phyloP scores from a whole-genome alignment of 495 filamentous ascomycete species.

The Thermochaetoides thermophila region DNA sequence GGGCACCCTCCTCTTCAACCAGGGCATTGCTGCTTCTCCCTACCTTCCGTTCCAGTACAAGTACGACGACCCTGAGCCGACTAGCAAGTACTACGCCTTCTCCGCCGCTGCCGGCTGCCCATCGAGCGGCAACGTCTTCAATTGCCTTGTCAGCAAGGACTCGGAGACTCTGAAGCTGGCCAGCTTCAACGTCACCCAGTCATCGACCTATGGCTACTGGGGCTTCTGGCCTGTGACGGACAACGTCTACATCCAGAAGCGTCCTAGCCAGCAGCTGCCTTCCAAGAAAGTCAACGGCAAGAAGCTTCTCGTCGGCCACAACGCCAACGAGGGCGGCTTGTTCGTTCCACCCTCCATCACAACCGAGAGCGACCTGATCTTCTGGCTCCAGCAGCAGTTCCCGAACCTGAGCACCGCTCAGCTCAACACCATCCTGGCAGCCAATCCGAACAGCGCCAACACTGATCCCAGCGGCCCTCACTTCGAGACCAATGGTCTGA shows the following conservation, averaged over 20 bases:
- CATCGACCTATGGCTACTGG: conserved; percentile 21
- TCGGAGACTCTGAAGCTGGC: conserved; percentile 39
- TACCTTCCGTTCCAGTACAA: conserved; percentile 18
- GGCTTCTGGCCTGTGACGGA: conserved; percentile 50
- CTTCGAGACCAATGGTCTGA: conserved; percentile 17
- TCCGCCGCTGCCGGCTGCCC: conserved; percentile 36
- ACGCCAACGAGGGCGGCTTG: conserved; percentile 35
- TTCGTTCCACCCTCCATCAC: conserved; percentile 29
- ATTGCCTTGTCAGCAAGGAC: conserved; percentile 37
- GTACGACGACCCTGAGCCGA: conserved; percentile 33
- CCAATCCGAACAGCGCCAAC: conserved; percentile 13
- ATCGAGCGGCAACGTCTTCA: conserved; percentile 28
- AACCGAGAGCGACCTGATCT: conserved; percentile 31
- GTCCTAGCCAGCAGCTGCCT: conserved; percentile 36
- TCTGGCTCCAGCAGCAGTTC: conserved; percentile 31
- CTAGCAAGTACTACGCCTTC: conserved; percentile 38
- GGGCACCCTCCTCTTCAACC: conserved; percentile 14
- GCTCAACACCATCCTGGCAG: conserved; percentile 24
- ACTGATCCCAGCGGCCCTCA: conserved; percentile 8
- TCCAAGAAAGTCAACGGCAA: conserved; percentile 37
- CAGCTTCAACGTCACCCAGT: conserved; percentile 30
- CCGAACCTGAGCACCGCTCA: conserved; percentile 34
- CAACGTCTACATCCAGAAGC: conserved; percentile 36
- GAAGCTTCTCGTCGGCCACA: conserved; percentile 37
- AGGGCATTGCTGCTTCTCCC: conserved; percentile 16